These are phyloP conservation scores for Salix purpurea DNA, from an alignment of 345 rosid genomes.

Conservation along the genomic window DNA sequence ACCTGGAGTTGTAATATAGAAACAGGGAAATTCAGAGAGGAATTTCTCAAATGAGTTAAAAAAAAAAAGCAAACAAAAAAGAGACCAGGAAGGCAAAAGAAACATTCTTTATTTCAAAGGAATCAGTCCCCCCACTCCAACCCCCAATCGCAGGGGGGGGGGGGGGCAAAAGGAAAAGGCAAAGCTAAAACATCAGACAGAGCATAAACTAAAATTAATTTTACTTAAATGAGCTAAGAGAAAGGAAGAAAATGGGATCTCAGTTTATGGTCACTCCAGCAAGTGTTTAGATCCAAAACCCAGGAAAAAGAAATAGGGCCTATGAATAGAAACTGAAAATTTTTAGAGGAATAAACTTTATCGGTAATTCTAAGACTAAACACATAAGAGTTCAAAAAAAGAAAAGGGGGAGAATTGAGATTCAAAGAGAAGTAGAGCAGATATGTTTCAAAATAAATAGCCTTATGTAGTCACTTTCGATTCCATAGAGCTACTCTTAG, in stretches of 20 bases:
- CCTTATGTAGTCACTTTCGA: slow-evolving; percentile 3
- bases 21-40: neutral
- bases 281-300: slow-evolving; percentile 37
- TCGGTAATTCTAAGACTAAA: neutral
- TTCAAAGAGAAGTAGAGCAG: slow-evolving; percentile 15
- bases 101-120: too few species aligned
- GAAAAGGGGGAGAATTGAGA: slow-evolving; percentile 3
- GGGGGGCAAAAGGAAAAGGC: neutral
- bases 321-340: neutral
- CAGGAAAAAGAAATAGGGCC: slow-evolving; percentile 3
- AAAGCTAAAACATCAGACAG: neutral
- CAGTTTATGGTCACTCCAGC: slow-evolving; percentile 14
- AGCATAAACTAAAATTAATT: neutral
- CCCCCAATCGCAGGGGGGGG: too few species aligned
- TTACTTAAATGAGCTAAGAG: neutral
- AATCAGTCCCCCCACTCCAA: neutral
- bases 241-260: slow-evolving; percentile 1
- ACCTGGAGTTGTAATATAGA: neutral
- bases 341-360: neutral
- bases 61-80: neutral
- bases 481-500: neutral
- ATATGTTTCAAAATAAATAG: neutral
- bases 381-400: neutral
- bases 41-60: neutral
- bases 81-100: neutral